These are phyloP conservation scores for Osmanthus fragrans DNA, from an alignment of 257 asterid genomes.

Conservation along the genomic window DNA sequence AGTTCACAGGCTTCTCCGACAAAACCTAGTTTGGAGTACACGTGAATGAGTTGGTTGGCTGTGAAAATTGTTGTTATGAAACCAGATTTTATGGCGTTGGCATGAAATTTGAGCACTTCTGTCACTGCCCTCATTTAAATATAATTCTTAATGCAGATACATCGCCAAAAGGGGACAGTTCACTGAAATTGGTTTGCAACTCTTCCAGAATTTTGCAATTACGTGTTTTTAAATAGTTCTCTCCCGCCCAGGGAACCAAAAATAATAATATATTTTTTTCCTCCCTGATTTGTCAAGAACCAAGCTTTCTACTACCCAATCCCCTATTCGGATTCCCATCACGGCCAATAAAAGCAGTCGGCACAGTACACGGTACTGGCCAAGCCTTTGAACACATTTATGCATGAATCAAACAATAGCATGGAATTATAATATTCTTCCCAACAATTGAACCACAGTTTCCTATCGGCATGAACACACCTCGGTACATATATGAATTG, in stretches of 20 bases:
- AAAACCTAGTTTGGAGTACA: conserved; percentile 48
- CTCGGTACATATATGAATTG: not conserved
- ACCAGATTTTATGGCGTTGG: conserved; percentile 55
- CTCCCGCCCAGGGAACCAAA: not conserved
- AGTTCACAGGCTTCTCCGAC: conserved; percentile 48
- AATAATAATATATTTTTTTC: not conserved
- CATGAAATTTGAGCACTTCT: conserved; percentile 58
- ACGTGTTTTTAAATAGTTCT: not conserved
- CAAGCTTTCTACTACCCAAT: not conserved
- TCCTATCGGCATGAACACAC: not conserved
- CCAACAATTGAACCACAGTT: not conserved
- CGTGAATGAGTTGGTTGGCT: conserved; percentile 59
- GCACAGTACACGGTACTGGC: no score
- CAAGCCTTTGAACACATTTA: not conserved
- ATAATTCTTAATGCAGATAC: not conserved
- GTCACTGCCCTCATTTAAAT: conserved; percentile 44
- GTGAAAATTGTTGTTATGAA: conserved; percentile 27
- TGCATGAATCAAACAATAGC: not conserved
- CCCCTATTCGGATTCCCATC: not conserved
- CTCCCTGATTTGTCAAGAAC: not conserved
- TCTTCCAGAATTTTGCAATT: not conserved
- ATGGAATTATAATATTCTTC: not conserved
- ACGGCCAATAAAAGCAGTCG: not conserved
- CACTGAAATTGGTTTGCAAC: not conserved
- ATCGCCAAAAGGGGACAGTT: not conserved